Percentiles rank a stretch among this genome's conserved stretches.
Conservation (phyloP, 345 rosid genomes). For the Isatis tinctoria region DNA sequence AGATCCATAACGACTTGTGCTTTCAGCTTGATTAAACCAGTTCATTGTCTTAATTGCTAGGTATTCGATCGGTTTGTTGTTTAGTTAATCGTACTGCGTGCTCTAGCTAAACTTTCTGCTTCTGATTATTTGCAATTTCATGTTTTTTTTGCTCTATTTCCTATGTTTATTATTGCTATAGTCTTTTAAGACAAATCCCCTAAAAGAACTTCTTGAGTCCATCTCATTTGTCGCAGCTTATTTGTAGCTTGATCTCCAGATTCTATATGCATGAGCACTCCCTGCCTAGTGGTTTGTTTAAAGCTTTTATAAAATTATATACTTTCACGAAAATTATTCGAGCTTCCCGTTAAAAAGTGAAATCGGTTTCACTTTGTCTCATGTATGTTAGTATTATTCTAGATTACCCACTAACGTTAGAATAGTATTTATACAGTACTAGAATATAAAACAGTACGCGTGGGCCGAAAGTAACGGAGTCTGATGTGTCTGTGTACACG, state of each 20-base stretch:
- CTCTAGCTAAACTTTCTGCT: too few species aligned
- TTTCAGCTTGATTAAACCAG: neutral
- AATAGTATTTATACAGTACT: neutral
- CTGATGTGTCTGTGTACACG: constrained; percentile 20
- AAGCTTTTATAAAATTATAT: neutral
- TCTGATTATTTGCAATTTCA: neutral
- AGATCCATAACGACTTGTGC: neutral
- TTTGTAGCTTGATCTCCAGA: neutral
- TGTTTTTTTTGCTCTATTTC: neutral
- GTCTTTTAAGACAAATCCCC: neutral
- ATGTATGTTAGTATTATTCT: neutral
- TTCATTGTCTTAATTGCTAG: neutral
- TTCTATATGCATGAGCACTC: neutral
- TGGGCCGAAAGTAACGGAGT: constrained; percentile 23
- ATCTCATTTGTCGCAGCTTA: neutral
- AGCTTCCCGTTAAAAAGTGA: neutral
- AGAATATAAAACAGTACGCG: constrained; percentile 7
- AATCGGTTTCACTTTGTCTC: neutral
- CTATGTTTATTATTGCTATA: too few species aligned
- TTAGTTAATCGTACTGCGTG: neutral
- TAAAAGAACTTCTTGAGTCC: too few species aligned
- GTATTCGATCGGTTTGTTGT: neutral
- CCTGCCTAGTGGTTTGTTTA: neutral
- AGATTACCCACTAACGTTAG: neutral
- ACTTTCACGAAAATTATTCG: neutral